Base-by-base conservation (phyloP, 345 rosid species). In the Turnera subulata region DNA sequence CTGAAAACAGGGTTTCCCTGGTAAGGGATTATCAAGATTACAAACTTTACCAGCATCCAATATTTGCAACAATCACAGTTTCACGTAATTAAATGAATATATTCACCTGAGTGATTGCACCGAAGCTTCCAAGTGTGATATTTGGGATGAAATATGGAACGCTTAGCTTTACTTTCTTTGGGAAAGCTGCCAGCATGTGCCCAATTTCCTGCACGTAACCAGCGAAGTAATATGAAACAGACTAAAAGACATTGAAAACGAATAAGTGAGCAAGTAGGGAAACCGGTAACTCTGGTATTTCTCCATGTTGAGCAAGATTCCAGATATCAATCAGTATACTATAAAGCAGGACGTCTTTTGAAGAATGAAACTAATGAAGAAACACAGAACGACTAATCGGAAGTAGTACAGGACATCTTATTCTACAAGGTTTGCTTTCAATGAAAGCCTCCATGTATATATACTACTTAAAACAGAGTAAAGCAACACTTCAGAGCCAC, bases 71-170 rank as follows among this genome's bases (percentile, higher is more conserved):
- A 29, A 29, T 14, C 11, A 12, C 32, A 29, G 39, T 29, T 43
- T 33, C 53, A 33, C 22, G 12, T 2, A 25, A 23, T 44, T 39
- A 46, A 46, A 32, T 49, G 20, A 10, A 42, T 39, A 70, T 19
- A 45, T 53, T 56, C 35, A 84, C 98, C 90, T 88, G 98, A 59
- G 98, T 92, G 70, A 92, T 88, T 59, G 98, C 96, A 59, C 96
- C 95, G 73, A 92, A 92, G 72, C 98, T 92, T 29, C 98, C 98
- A 64, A 92, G 96, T 16, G 98, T 92, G 24, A 86, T 88, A 76
- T 92, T 88, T 39, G 96, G 98, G 75, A 92, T 84, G 73, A 88
- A 84, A 73, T 66, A 92, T 22, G 98, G 98, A 69, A 92, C 88
- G 80, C 96, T 88, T 59, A 92, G 77, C 55, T 86, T 88, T 55